Evolutionary conservation across 805 yeast species (phyloP), one percentile per base, ranked within the genome.

Genomic region (Lipomyces mesembrius): DNA sequence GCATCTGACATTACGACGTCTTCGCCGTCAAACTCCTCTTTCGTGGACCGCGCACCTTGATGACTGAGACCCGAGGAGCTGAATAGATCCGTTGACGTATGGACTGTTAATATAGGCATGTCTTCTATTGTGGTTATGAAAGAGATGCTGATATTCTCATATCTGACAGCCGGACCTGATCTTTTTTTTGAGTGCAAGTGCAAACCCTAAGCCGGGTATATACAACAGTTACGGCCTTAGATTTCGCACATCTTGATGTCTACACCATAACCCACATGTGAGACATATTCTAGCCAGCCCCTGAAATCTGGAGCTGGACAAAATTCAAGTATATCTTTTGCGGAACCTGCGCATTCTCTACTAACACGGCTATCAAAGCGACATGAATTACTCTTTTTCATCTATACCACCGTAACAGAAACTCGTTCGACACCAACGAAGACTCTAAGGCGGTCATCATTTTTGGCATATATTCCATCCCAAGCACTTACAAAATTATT

Each of bases 71-170:
- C 64, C n/a, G 70, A 60, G 3, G 65, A 58, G 53, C 67, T 63
- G 49, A 63, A 61, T 46, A 67, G 49, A 32, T 63, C 67, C 27
- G 57, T 51, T 14, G 70, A 64, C 51, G 60, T 59, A 39, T 64
- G 61, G 39, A 67, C 61, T 25, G 68, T 64, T 25, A 64, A 61
- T 8, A 43, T 27, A 54, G 70, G 60, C 70, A 67, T 67, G 25
- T 20, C 60, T 51, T n/a, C 6, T 27, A n/a, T 14, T 37, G 61
- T n/a, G 12, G 49, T n/a, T 43, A 43, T n/a, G 20, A 17, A 5
- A 43, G 8, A 43, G 20, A 7, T 1, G 20, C 20, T 3, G 20
- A 43, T 43, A 17, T 43, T 43, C 20, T 43, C 49, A 37, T 43
- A 17, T 43, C 49, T 14, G 20, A 9, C 1, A 5, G 9, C 22